Conservation (phyloP, 352 stramenopile genomes). For the Phytophthora tentaculata region DNA sequence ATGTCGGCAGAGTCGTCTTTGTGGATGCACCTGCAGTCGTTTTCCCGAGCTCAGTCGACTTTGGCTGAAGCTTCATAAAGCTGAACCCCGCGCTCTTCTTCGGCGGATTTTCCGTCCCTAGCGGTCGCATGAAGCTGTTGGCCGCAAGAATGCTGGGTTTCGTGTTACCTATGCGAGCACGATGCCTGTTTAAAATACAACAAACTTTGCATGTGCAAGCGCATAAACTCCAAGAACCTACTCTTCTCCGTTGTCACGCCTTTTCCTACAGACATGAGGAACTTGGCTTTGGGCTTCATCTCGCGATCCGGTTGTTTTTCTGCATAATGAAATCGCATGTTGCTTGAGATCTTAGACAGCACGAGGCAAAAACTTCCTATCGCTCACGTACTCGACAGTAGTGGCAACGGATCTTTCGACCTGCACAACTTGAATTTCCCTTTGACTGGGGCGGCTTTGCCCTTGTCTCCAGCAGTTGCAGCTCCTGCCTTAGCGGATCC, state of each 20-base stretch:
- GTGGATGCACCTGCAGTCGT: not conserved
- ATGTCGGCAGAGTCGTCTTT: conserved; percentile 21
- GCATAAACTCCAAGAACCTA: not conserved
- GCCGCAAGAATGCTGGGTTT: conserved; percentile 12
- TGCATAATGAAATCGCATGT: conserved; percentile 5
- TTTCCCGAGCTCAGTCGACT: conserved; percentile 12
- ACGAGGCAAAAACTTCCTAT: not conserved
- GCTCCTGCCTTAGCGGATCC: not conserved
- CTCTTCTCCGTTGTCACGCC: conserved; percentile 6
- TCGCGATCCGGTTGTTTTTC: conserved; percentile 28
- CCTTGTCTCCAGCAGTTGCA: conserved; percentile 3
- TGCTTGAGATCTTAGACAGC: not conserved
- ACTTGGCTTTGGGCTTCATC: conserved; percentile 28
- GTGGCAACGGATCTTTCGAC: conserved; percentile 24
- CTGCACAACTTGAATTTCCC: conserved; percentile 36
- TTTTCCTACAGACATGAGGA: conserved; percentile 14
- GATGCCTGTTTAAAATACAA: not conserved
- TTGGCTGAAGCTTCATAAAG: conserved; percentile 34
- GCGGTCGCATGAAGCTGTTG: conserved; percentile 25
- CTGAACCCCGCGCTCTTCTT: conserved; percentile 28
- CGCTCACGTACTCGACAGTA: conserved; percentile 29
- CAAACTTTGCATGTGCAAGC: not conserved
- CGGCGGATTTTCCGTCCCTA: not conserved
- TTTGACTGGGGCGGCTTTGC: conserved; percentile 1
- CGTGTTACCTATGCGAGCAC: conserved; percentile 6